Conservation (phyloP, 1,284 basidiomycete species). For the Sporisorium iseilematis-ciliati region DNA sequence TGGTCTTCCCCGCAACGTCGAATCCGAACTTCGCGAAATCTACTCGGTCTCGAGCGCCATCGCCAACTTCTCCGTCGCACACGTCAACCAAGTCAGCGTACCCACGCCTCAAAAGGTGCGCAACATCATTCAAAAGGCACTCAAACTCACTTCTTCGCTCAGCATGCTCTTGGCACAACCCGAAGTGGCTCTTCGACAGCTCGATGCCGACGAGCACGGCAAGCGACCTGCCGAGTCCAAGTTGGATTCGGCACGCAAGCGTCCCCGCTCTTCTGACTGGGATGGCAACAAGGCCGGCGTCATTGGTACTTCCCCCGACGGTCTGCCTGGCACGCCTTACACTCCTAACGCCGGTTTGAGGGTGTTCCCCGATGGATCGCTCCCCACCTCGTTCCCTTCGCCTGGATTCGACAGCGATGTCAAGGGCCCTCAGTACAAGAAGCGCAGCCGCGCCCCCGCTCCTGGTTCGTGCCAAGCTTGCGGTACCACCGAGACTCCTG, state of each 20-base stretch:
- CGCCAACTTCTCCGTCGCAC: constrained; percentile 55
- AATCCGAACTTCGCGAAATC: constrained; percentile 47
- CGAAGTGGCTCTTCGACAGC: constrained; percentile 49
- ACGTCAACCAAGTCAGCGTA: constrained; percentile 44
- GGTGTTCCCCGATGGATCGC: constrained; percentile 44
- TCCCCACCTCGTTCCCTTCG: constrained; percentile 44
- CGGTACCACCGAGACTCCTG: constrained; percentile 63
- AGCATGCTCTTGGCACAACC: constrained; percentile 51
- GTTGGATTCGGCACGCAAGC: constrained; percentile 50
- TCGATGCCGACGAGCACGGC: constrained; percentile 39
- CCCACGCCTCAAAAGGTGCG: constrained; percentile 49
- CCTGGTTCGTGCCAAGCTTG: constrained; percentile 64
- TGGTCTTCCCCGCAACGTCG: constrained; percentile 36
- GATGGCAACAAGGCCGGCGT: constrained; percentile 20
- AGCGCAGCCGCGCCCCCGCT: constrained; percentile 66
- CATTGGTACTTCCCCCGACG: constrained; percentile 3
- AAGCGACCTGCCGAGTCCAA: constrained; percentile 46
- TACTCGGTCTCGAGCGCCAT: constrained; percentile 55
- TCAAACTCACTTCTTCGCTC: constrained; percentile 57
- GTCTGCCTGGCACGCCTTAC: constrained; percentile 23
- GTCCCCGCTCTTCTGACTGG: constrained; percentile 49
- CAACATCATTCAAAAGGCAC: constrained; percentile 48
- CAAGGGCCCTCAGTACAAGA: constrained; percentile 64
- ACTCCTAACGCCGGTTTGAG: constrained; percentile 28
- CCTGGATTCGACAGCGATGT: constrained; percentile 39